Percentiles rank a stretch among this genome's conserved stretches.
These are phyloP conservation scores for Fusarium citri DNA, from an alignment of 2,329 filamentous ascomycete genomes.

Conservation along the genomic window DNA sequence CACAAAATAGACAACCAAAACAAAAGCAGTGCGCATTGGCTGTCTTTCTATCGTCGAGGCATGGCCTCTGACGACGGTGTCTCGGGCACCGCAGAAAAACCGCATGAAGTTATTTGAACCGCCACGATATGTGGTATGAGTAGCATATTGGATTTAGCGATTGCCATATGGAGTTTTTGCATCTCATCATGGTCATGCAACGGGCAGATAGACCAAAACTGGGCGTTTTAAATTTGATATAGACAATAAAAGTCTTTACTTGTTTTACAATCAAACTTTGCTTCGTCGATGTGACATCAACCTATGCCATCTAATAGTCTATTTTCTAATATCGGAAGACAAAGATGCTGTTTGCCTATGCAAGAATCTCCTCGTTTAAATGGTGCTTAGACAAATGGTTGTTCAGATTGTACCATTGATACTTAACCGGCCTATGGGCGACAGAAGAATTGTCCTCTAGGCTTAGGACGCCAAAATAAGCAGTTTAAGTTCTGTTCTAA, in stretches of 20 bases:
- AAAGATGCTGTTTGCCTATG: neutral
- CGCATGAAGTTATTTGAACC: constrained; percentile 34
- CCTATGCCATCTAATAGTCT: neutral
- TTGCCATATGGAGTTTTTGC: constrained; percentile 29
- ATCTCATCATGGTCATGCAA: constrained; percentile 33
- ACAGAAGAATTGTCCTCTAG: neutral
- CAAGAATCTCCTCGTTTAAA: neutral
- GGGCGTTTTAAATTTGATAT: constrained; percentile 32
- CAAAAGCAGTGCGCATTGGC: constrained; percentile 44
- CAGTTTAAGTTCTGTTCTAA: neutral
- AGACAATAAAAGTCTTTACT: constrained; percentile 23
- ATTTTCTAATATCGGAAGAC: neutral
- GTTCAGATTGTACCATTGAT: neutral
- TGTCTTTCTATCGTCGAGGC: constrained; percentile 30
- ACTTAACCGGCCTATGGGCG: neutral
- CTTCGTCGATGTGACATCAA: neutral
- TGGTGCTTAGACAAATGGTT: neutral
- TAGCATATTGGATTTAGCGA: constrained; percentile 43
- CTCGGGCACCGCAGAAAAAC: constrained; percentile 31
- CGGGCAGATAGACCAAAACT: constrained; percentile 33
- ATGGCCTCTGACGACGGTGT: constrained; percentile 24
- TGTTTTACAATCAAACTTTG: neutral
- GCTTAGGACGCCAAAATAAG: neutral
- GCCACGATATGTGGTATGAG: constrained; percentile 25
- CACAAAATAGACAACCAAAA: constrained; percentile 35